Conservation (phyloP, 176 grass and related monocot species). For the Pontederia crassipes region DNA sequence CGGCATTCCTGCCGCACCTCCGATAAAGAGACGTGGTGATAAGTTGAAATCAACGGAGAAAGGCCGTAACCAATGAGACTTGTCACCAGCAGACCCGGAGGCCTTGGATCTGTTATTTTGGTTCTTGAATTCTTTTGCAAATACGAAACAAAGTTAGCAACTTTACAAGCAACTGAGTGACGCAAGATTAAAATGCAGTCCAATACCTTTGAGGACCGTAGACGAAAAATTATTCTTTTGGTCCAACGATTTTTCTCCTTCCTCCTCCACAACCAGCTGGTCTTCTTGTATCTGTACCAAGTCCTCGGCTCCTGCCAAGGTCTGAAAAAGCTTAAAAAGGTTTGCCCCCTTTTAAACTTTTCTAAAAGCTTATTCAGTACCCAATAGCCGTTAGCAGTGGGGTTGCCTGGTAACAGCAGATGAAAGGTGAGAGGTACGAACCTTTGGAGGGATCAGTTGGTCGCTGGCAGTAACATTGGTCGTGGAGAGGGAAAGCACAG, state of each 20-base stretch:
- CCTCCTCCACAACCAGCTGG: neutral
- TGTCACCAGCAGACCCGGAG: neutral
- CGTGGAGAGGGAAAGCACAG: constrained; percentile 8
- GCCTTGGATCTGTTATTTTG: constrained; percentile 40
- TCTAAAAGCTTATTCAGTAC: too few species aligned
- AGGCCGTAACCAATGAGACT: neutral
- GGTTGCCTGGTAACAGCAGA: neutral
- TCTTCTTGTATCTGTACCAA: constrained; percentile 2
- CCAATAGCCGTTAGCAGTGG: too few species aligned
- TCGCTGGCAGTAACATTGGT: constrained; percentile 8
- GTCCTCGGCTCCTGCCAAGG: neutral
- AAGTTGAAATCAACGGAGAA: constrained; percentile 33
- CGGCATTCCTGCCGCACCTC: constrained; percentile 52
- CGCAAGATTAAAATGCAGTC: neutral
- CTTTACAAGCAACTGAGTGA: neutral
- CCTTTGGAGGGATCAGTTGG: constrained; percentile 11
- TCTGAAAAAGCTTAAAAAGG: neutral
- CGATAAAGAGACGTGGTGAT: constrained; percentile 51
- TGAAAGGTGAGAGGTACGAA: constrained; percentile 6
- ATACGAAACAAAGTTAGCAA: constrained; percentile 13
- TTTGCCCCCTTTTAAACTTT: neutral
- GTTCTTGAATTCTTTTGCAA: constrained; percentile 42
- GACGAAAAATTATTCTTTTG: neutral
- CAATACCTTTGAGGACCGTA: constrained; percentile 32
- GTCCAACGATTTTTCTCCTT: neutral